These are phyloP conservation scores for Daedaleopsis nitida DNA, from an alignment of 768 basidiomycete genomes.

Conservation along the genomic window DNA sequence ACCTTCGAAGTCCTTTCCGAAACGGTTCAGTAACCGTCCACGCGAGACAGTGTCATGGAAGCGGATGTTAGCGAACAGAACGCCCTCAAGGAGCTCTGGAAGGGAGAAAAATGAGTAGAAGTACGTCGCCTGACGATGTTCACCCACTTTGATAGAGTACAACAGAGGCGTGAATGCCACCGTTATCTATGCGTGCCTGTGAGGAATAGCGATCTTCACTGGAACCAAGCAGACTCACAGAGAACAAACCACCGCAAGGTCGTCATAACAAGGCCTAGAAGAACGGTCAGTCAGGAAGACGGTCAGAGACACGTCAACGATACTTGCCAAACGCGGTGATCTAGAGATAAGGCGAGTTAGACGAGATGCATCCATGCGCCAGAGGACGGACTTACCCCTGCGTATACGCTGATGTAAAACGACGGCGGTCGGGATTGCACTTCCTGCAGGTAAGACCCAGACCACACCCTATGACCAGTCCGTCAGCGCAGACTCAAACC, in stretches of 20 bases:
- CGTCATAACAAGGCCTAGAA: slow-evolving; percentile 52
- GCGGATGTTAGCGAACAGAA: slow-evolving; percentile 85
- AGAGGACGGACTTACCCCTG: slow-evolving; percentile 44
- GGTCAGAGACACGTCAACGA: not conserved
- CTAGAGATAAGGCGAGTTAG: slow-evolving; percentile 27
- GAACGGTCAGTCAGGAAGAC: slow-evolving; percentile 16
- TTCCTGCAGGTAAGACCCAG: slow-evolving; percentile 32
- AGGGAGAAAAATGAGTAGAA: not conserved
- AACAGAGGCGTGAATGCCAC: slow-evolving; percentile 78
- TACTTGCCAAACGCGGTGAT: slow-evolving; percentile 39
- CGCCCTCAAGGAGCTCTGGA: slow-evolving; percentile 66
- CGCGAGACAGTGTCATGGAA: slow-evolving; percentile 93
- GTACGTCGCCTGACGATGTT: slow-evolving; percentile 4
- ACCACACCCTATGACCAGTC: slow-evolving; percentile 38
- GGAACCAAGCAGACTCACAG: slow-evolving; percentile 45
- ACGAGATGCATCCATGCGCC: not conserved
- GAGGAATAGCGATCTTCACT: slow-evolving; percentile 6
- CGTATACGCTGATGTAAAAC: slow-evolving; percentile 76
- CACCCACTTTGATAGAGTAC: slow-evolving; percentile 70
- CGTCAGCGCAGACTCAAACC: slow-evolving; percentile 19
- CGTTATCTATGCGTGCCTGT: slow-evolving; percentile 39
- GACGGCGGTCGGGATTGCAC: slow-evolving; percentile 30
- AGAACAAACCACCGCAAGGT: slow-evolving; percentile 72
- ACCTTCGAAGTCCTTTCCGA: slow-evolving; percentile 91
- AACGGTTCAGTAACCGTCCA: slow-evolving; percentile 80